Evolutionary conservation across 176 grass and related monocot genomes (phyloP).

Genomic region (Eremochloa ophiuroides): DNA sequence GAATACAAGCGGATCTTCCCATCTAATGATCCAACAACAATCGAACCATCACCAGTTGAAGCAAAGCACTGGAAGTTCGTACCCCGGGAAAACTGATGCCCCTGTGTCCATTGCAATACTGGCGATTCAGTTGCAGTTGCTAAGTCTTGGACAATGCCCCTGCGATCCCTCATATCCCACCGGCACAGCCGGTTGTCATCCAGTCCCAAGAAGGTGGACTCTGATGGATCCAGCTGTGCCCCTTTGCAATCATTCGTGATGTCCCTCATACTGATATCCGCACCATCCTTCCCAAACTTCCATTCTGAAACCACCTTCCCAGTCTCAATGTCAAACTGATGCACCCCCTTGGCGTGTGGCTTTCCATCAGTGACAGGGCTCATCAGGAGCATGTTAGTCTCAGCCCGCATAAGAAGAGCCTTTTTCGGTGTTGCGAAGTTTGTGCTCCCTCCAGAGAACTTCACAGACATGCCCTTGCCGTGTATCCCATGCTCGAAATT

Average conservation of each 20-base stretch:
- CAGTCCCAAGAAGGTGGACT: slow-evolving; percentile 84
- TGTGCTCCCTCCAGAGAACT: slow-evolving; percentile 45
- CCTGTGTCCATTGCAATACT: slow-evolving; percentile 79
- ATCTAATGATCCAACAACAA: slow-evolving; percentile 87
- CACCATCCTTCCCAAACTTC: slow-evolving; percentile 88
- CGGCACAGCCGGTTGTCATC: slow-evolving; percentile 80
- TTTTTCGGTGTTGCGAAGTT: slow-evolving; percentile 71
- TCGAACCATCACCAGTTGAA: slow-evolving; percentile 81
- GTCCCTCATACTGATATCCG: slow-evolving; percentile 82
- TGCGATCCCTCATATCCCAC: slow-evolving; percentile 84
- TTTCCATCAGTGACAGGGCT: slow-evolving; percentile 90
- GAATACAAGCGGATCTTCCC: slow-evolving; percentile 95
- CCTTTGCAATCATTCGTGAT: slow-evolving; percentile 90
- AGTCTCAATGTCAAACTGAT: slow-evolving; percentile 80
- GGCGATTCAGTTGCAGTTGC: slow-evolving; percentile 50
- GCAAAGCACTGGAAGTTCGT: slow-evolving; percentile 94
- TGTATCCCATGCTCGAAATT: slow-evolving; percentile 89
- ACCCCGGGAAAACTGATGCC: slow-evolving; percentile 81
- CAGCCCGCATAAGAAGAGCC: slow-evolving; percentile 82
- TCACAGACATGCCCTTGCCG: slow-evolving; percentile 74
- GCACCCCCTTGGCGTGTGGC: slow-evolving; percentile 65
- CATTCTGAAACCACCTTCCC: slow-evolving; percentile 81
- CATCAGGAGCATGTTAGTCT: slow-evolving; percentile 95
- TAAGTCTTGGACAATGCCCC: slow-evolving; percentile 73
- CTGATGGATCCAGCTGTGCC: slow-evolving; percentile 69